Percentiles rank a stretch among this genome's conserved stretches.
Evolutionary conservation across 805 yeast species (phyloP).

Genomic region (Ascoidea asiatica): DNA sequence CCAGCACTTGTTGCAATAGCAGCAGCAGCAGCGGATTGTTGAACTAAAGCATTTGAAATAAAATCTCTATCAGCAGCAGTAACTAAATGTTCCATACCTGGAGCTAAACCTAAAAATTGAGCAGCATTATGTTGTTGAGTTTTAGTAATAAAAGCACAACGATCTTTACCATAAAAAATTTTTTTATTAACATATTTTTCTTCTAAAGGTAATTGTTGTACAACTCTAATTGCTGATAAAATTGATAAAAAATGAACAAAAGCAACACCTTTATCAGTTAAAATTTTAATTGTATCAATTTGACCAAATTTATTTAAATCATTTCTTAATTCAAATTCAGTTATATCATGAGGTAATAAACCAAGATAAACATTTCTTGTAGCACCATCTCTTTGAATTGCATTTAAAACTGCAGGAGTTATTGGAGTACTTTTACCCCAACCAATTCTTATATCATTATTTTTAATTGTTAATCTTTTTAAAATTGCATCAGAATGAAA

Average conservation of each 20-base stretch:
- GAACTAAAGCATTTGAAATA: constrained; percentile 63
- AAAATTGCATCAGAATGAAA: constrained; percentile 90
- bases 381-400: constrained; percentile 77
- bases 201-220: constrained; percentile 52
- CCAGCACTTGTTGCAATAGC: constrained; percentile 92
- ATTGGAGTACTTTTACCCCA: constrained; percentile 84
- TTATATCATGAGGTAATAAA: constrained; percentile 48
- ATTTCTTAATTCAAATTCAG: constrained; percentile 50
- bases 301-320: constrained; percentile 68
- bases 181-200: constrained; percentile 65
- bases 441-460: constrained; percentile 74
- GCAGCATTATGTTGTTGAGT: constrained; percentile 97
- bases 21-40: constrained; percentile 96
- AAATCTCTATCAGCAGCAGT: constrained; percentile 50
- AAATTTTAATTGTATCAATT: constrained; percentile 73
- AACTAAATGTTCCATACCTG: constrained; percentile 72
- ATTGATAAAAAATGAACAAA: constrained; percentile 86
- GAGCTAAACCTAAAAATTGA: constrained; percentile 81
- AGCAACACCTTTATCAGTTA: constrained; percentile 73
- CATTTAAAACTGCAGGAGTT: constrained; percentile 58
- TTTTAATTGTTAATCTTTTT: constrained; percentile 67
- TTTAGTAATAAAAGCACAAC: constrained; percentile 89
- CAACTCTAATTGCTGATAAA: constrained; percentile 75
- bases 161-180: constrained; percentile 84
- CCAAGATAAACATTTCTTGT: constrained; percentile 91